Evolutionary conservation across 805 yeast species (phyloP), one percentile per base, ranked within the genome.

Genomic region (Yamadazyma ubonensis): DNA sequence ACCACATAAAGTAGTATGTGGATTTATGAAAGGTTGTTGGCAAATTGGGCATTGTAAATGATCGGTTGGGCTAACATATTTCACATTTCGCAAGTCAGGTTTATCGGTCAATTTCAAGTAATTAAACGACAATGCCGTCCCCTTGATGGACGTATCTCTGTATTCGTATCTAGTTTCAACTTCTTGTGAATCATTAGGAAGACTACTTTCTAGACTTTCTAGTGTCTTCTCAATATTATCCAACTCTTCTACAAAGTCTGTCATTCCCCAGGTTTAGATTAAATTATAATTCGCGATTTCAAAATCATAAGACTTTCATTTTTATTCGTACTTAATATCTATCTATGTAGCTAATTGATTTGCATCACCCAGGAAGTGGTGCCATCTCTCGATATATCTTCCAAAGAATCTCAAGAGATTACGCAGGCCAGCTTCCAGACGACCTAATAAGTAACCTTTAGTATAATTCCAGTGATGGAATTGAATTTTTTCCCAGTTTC

Each of bases 1-100:
- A 1, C 85, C 84, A 59, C 89, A 82, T 1, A 67, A 55, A 1
- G 88, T 83, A 5, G 81, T 75, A 45, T 72, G 63, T 1, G 89
- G 88, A 25, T 68, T 67, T 6, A 78, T 67, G 45, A 82, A 75
- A 4, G 85, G 84, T 28, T 73, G 72, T 44, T 77, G 81, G 56
- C 89, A 82, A n/a, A 82, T 76, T 3, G 88, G 86, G 48, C 89
- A 69, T 44, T 54, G 54, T 32, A 63, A 50, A 49, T 64, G 57
- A 35, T 64, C 70, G 6, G 61, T 63, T 12, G 55, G 39, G 2
- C 62, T 45, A 25, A 54, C 51, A 44, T 65, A 65, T 35, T 54
- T 58, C 36, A 54, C 45, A 36, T 58, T 61, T 33, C 68, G 42
- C 29, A 61, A 37, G 38, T 63, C 67, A 3, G 67, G 65, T 22